phyloP scores from a whole-genome alignment of 768 basidiomycete species.

The Crassisporium funariophilum region DNA sequence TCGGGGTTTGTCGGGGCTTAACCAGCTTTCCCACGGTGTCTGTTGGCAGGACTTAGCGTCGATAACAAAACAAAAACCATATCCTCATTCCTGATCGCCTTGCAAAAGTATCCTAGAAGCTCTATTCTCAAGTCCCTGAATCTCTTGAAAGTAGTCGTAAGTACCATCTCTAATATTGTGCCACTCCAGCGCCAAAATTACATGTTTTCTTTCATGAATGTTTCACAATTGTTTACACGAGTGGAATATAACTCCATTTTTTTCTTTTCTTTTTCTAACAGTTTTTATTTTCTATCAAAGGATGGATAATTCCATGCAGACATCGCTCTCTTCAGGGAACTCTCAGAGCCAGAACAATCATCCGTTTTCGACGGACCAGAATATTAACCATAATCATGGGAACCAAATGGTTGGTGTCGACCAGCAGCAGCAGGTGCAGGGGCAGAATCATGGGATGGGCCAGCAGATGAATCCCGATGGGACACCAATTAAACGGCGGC shows the following conservation, averaged over 20 bases:
- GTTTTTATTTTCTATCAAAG: constrained; percentile 17
- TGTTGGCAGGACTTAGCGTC: constrained; percentile 13
- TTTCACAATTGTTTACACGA: constrained; percentile 6
- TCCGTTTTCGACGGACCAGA: constrained; percentile 24
- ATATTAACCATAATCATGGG: constrained; percentile 11
- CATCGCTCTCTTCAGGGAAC: constrained; percentile 8
- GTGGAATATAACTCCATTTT: constrained; percentile 12
- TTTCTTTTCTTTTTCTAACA: constrained; percentile 17
- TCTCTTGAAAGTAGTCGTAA: too few species aligned
- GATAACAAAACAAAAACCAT: too few species aligned
- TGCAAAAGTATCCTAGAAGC: too few species aligned
- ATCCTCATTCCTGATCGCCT: too few species aligned
- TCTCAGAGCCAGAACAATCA: constrained; percentile 26
- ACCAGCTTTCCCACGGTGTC: constrained; percentile 6
- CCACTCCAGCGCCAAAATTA: too few species aligned
- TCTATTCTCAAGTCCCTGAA: too few species aligned
- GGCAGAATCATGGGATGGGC: constrained; percentile 9
- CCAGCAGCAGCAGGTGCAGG: constrained; percentile 9
- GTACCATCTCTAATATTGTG: too few species aligned
- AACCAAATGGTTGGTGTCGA: constrained; percentile 5
- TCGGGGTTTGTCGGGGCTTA: constrained; percentile 15
- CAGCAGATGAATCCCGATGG: constrained; percentile 22
- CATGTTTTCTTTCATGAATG: constrained; percentile 8
- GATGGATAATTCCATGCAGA: constrained; percentile 31
- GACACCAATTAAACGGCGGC: constrained; percentile 56